Percentiles rank a stretch among this genome's conserved stretches.
phyloP scores from a whole-genome alignment of 441 rosid genomes.

The Euphorbia celastroides region DNA sequence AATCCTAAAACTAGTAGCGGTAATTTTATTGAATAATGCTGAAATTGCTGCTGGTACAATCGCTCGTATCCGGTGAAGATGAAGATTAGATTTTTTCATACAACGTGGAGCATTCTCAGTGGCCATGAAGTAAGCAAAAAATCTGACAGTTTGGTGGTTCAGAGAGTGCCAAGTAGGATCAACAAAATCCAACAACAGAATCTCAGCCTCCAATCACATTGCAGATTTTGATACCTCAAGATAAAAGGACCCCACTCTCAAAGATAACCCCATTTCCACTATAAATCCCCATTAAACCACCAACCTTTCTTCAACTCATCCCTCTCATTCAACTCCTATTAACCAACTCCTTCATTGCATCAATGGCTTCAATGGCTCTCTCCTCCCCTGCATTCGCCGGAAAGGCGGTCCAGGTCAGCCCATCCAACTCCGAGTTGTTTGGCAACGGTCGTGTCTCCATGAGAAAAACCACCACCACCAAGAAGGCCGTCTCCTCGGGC shows the following conservation, averaged over 20 bases:
- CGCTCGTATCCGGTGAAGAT: too few relatives aligned
- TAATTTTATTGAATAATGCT: too few relatives aligned
- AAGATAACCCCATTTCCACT: background rate
- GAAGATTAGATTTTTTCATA: background rate
- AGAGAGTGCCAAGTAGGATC: background rate
- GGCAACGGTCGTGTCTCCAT: conserved; percentile 14
- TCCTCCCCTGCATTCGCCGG: background rate
- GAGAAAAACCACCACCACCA: conserved; percentile 29
- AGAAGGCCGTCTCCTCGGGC: conserved; percentile 36
- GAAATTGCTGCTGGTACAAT: too few relatives aligned
- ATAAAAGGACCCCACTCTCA: background rate
- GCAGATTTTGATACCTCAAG: background rate
- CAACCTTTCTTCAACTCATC: too few relatives aligned
- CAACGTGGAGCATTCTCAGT: background rate
- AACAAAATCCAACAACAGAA: background rate
- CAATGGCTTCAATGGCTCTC: conserved; percentile 7
- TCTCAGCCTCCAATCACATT: background rate
- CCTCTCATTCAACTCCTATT: too few relatives aligned
- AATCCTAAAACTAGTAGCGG: too few relatives aligned
- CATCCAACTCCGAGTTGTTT: background rate
- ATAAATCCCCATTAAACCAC: too few relatives aligned
- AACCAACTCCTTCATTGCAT: background rate
- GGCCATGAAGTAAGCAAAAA: background rate
- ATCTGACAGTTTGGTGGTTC: background rate
- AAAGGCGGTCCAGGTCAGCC: background rate